phyloP scores from a whole-genome alignment of 352 stramenopile genomes.

The Phytophthora colocasiae region DNA sequence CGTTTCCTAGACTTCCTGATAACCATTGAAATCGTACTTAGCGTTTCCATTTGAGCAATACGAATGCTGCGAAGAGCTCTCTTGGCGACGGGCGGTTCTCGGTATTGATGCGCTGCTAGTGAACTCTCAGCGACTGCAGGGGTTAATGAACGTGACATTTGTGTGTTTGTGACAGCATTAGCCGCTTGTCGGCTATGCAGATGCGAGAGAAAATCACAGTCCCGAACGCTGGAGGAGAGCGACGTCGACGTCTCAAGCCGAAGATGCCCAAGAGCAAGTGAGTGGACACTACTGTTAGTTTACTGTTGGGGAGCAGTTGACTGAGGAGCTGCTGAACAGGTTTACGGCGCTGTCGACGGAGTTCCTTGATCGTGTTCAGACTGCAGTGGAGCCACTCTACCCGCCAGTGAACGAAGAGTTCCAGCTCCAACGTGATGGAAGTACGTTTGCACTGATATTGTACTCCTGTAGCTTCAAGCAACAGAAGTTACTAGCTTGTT shows the following conservation, averaged over 20 bases:
- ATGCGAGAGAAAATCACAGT: constrained; percentile 50
- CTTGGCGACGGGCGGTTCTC: constrained; percentile 17
- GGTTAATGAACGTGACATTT: constrained; percentile 1
- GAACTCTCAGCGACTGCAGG: not conserved
- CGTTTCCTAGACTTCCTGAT: too few species aligned
- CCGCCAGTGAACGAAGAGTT: constrained; percentile 73
- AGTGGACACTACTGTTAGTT: constrained; percentile 8
- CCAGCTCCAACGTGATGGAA: constrained; percentile 48
- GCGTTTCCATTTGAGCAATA: constrained; percentile 11
- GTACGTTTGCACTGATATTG: constrained; percentile 23
- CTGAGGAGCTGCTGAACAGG: constrained; percentile 32
- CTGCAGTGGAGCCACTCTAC: constrained; percentile 62
- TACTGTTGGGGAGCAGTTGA: not conserved
- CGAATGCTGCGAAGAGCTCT: constrained; percentile 30
- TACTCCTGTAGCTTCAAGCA: not conserved
- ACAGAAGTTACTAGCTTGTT: too few species aligned
- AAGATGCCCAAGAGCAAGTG: constrained; percentile 68
- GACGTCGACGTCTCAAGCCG: constrained; percentile 49
- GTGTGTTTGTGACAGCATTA: constrained; percentile 15
- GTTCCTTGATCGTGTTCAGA: constrained; percentile 76
- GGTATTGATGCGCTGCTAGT: constrained; percentile 24
- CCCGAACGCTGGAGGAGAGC: constrained; percentile 22
- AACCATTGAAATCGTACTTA: constrained; percentile 17
- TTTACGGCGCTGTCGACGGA: constrained; percentile 54
- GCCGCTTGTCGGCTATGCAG: constrained; percentile 17